A percentile compares a stretch with the other conserved stretches of the same genome.
phyloP scores from a whole-genome alignment of 208 protist species.

The Paratrypanosoma confusum region DNA sequence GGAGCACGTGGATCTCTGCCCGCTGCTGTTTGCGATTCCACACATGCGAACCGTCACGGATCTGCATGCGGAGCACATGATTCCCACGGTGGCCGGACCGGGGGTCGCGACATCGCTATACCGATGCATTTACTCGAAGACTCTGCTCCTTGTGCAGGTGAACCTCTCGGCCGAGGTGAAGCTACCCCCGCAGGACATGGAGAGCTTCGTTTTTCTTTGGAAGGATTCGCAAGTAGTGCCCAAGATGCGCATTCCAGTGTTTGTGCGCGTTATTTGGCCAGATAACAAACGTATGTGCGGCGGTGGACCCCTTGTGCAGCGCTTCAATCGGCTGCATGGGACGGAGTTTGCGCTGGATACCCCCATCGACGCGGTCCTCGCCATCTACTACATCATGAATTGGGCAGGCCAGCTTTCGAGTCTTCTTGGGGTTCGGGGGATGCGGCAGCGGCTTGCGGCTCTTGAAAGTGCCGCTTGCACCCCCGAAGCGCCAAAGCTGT shows the following conservation, averaged over 20 bases:
- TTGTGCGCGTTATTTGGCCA: constrained; percentile 77
- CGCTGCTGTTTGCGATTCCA: constrained; percentile 71
- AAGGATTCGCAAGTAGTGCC: constrained; percentile 76
- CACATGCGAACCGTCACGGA: constrained; percentile 73
- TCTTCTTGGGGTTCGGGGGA: constrained; percentile 57
- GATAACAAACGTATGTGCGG: constrained; percentile 53
- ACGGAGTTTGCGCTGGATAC: constrained; percentile 77
- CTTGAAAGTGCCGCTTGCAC: constrained; percentile 30
- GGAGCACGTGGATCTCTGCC: constrained; percentile 79
- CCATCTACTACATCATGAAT: constrained; percentile 57
- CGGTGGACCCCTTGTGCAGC: constrained; percentile 41
- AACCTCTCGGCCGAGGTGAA: constrained; percentile 86
- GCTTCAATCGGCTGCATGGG: constrained; percentile 58
- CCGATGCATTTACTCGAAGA: constrained; percentile 81
- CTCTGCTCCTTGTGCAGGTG: constrained; percentile 72
- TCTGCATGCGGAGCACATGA: constrained; percentile 60
- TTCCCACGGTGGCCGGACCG: constrained; percentile 63
- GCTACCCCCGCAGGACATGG: constrained; percentile 79
- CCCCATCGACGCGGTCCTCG: constrained; percentile 61
- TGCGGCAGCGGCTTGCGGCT: constrained; percentile 71
- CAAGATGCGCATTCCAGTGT: constrained; percentile 77
- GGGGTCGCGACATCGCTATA: constrained; percentile 75
- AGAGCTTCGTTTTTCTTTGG: constrained; percentile 75
- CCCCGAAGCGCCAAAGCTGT: constrained; percentile 31
- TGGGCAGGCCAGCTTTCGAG: constrained; percentile 51